Evolutionary conservation across 192 early-diverging fungal species (phyloP).

Genomic region (Obelidium mucronatum): DNA sequence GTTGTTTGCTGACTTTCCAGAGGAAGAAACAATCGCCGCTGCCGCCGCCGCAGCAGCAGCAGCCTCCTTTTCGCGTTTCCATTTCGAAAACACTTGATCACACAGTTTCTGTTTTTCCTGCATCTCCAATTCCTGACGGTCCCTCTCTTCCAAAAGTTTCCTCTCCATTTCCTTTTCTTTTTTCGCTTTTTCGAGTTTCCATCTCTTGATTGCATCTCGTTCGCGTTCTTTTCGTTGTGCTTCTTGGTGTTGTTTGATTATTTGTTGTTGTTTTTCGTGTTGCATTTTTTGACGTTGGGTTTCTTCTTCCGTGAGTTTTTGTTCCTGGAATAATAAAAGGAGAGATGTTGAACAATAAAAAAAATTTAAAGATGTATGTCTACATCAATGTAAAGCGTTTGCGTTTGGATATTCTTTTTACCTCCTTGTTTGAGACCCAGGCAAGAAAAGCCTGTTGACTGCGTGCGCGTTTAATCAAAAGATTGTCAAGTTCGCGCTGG

Average conservation of each 20-base stretch:
- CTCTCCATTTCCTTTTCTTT: background rate
- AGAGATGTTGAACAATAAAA: background rate
- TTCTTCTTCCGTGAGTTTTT: conserved; percentile 9
- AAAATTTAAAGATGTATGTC: background rate
- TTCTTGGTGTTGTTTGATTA: conserved; percentile 1
- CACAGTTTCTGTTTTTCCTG: background rate
- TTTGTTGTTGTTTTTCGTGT: background rate
- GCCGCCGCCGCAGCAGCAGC: background rate
- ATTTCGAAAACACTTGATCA: background rate
- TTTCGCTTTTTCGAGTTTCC: background rate
- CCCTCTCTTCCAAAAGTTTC: background rate
- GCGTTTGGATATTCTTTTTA: too few species aligned
- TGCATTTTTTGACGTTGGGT: background rate
- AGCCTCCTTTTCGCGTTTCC: background rate
- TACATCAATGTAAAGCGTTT: background rate
- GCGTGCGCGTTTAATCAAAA: background rate
- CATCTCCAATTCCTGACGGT: background rate
- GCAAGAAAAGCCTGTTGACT: conserved; percentile 19
- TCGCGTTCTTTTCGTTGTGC: background rate
- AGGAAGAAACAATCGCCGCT: too few species aligned
- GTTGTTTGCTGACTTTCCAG: too few species aligned
- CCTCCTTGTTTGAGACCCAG: conserved; percentile 16
- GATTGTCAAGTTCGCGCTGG: background rate
- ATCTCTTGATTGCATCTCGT: background rate
- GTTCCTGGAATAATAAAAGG: background rate